Base-by-base conservation (phyloP, 176 grass and related monocot genomes). In the Zoysia pacifica region DNA sequence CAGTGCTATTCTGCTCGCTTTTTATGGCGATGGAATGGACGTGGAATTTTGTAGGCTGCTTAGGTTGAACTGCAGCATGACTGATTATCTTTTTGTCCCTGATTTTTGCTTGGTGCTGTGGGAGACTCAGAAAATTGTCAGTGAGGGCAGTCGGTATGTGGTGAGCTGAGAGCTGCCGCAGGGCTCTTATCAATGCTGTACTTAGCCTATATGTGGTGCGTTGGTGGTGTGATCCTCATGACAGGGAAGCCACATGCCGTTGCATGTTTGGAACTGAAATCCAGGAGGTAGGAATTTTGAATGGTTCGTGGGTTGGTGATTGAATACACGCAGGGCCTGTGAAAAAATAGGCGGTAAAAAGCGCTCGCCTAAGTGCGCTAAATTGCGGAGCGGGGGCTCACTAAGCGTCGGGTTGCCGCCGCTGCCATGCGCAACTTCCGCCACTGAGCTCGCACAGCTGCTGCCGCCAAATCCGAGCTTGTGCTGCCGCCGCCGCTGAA, bases 51-150 rank as follows among this genome's bases (percentile, higher is more conserved):
- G 2, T 43, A 60, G 54, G 55, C 9, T 12, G 3, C 35, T 74
- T 7, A 51, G 58, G 58, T 82, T 50, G 35, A 73, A 54, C 19
- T 79, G 16, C 52, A 79, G 7, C 59, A 56, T 65, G 9, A 40
- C 7, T 51, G 49, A 15, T 72, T 37, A n/a, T 69, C 20, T 5
- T 11, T 51, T 40, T 5, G 12, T 43, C 48, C 37, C 40, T 43
- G 14, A 55, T 65, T 14, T 63, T 0, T 7, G 52, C 5, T 41
- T 74, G 9, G 46, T 84, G 14, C 68, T 69, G 37, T 9, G 0
- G 45, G 19, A 62, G 38, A 63, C 55, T 49, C 40, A 28, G 39
- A 50, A 72, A 53, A 1, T 2, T 0, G 6, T 12, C 11, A 0
- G 8, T 5, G 4, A 14, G 54, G 36, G 16, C 14, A 51, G 7